phyloP scores from a whole-genome alignment of 2,329 filamentous ascomycete genomes.

The Colletotrichum tropicale region DNA sequence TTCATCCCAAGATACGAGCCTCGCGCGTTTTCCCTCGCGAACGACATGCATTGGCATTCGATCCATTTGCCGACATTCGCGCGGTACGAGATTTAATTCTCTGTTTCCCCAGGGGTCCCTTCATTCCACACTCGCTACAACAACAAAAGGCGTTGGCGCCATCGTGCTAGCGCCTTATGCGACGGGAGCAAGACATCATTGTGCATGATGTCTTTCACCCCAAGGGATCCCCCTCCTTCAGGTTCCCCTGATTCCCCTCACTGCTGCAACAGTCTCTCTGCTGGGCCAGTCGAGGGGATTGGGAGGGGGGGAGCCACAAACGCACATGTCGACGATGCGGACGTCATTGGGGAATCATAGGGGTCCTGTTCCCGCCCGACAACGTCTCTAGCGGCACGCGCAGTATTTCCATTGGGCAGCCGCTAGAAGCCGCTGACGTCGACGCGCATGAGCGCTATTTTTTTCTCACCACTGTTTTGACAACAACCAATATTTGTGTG shows the following conservation, averaged over 20 bases:
- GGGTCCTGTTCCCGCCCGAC: slow-evolving; percentile 3
- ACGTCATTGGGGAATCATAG: slow-evolving; percentile 16
- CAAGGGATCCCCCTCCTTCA: background rate
- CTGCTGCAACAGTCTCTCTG: background rate
- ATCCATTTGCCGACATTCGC: background rate
- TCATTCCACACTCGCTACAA: background rate
- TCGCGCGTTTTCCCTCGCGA: background rate
- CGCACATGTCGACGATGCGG: background rate
- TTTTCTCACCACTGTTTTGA: background rate
- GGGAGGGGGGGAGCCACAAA: background rate
- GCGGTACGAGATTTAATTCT: background rate
- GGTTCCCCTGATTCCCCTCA: background rate
- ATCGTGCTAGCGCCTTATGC: background rate
- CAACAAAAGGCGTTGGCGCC: background rate
- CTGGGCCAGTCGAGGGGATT: background rate
- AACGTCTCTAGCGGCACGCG: background rate
- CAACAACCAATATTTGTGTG: background rate
- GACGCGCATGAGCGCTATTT: slow-evolving; percentile 2
- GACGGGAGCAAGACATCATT: slow-evolving; percentile 1
- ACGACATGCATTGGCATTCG: background rate
- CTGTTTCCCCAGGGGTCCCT: background rate
- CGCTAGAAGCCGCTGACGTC: slow-evolving; percentile 4
- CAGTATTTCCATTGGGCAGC: background rate
- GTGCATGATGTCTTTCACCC: background rate
- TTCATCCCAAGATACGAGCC: background rate